Base-by-base conservation (phyloP, 2,329 filamentous ascomycete genomes). In the Didymellaceae sp. region DNA sequence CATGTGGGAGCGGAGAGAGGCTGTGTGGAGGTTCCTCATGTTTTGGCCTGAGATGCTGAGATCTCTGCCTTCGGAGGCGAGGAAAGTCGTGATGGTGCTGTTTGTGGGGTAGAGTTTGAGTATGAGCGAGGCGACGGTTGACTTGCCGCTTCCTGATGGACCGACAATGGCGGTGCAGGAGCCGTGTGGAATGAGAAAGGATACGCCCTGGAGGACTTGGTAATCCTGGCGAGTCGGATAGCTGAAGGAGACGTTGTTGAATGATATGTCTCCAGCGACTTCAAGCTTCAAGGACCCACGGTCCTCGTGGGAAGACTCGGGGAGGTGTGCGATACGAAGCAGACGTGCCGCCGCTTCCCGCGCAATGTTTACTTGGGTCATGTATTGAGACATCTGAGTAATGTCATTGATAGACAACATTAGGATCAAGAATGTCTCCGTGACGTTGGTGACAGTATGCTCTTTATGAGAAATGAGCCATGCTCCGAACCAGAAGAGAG, bases 121-220 rank as follows among this genome's bases (percentile, higher is more conserved):
- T 0, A 97, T 77, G 0, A 97, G 75, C 0, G 88, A 83, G 0
- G 88, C 81, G 26, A 97, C 80, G 0, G 93, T 97, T 11, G 88
- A 92, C 74, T 99, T 97, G 1, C 94, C 93, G n/a, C 88, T 90
- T 0, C 94, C 93, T 0, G 91, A 96, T 1, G 83, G 76, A 1
- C 93, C 92, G 2, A 95, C 91, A 16, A 97, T 84, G 2, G 90
- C 91, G 0, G 86, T 86, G 58, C 84, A 89, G 4, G 82, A 84
- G 17, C 86, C 85, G 0, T 81, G 71, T 1, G 78, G 67, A 42
- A 97, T 82, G 0, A 73, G 76, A 6, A 96, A 75, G n/a, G 79
- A 85, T n/a, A 96, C 70, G 17, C 83, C 76, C 8, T 78, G 77
- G 2, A 97, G 77, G 0, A 90, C 82, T 1, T 68, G 65, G 0